Conservation (phyloP, 495 filamentous ascomycete species). For the Podospora anserina region DNA sequence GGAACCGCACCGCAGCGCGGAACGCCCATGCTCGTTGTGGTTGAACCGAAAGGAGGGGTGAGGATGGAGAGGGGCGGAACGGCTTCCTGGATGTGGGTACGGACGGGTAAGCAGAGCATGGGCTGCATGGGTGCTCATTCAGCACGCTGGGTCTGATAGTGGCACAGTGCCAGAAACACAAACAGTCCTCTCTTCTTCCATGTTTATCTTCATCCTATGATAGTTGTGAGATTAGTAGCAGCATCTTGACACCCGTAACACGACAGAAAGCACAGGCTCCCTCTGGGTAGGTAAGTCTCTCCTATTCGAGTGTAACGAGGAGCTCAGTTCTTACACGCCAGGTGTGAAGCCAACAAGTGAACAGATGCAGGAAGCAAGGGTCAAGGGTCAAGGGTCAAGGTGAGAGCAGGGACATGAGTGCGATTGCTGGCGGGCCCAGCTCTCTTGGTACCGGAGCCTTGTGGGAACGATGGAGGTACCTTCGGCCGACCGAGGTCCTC, state of each 20-base stretch:
- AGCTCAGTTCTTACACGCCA: neutral
- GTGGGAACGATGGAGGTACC: slow-evolving; percentile 18
- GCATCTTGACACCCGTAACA: neutral
- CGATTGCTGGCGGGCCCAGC: slow-evolving; percentile 22
- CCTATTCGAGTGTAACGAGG: neutral
- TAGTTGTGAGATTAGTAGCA: neutral
- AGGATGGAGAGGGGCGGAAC: slow-evolving; percentile 19
- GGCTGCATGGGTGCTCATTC: slow-evolving; percentile 10
- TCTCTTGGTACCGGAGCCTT: slow-evolving; percentile 11
- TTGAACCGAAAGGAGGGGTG: neutral
- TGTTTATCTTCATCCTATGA: neutral
- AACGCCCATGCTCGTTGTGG: neutral
- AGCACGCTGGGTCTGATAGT: neutral
- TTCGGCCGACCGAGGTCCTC: neutral
- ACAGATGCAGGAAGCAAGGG: slow-evolving; percentile 7
- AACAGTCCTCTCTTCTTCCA: neutral
- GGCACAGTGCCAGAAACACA: neutral
- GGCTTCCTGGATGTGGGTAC: slow-evolving; percentile 13
- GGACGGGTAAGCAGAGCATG: slow-evolving; percentile 10
- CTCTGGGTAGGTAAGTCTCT: neutral
- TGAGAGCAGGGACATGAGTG: slow-evolving; percentile 13
- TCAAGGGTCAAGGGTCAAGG: neutral
- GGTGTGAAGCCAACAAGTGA: neutral
- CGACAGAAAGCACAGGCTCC: neutral
- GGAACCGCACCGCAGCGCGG: slow-evolving; percentile 1